phyloP scores from a whole-genome alignment of 768 basidiomycete species.

The Lentinus tigrinus region DNA sequence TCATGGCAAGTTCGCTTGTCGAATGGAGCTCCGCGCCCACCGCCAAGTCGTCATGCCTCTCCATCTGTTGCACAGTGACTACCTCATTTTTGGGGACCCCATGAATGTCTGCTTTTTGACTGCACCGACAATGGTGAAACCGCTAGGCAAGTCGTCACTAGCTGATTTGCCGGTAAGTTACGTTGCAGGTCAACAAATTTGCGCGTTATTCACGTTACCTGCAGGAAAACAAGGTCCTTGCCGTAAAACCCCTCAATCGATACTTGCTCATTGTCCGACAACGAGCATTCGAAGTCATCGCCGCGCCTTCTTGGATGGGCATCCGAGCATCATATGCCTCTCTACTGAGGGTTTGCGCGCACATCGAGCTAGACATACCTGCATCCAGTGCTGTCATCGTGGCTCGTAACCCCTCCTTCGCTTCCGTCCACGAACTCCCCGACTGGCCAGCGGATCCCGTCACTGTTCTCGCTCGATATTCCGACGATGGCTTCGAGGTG shows the following conservation, averaged over 20 bases:
- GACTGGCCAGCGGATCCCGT: constrained; percentile 33
- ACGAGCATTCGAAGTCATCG: constrained; percentile 24
- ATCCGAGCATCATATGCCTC: constrained; percentile 6
- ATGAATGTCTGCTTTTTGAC: constrained; percentile 20
- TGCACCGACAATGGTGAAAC: constrained; percentile 10
- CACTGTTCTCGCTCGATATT: constrained; percentile 29
- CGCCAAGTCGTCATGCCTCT: constrained; percentile 17
- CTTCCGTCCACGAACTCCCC: constrained; percentile 17
- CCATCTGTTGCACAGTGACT: constrained; percentile 22
- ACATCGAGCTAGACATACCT: constrained; percentile 20
- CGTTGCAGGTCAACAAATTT: not conserved
- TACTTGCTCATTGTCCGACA: constrained; percentile 30
- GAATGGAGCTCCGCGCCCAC: constrained; percentile 16
- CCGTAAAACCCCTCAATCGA: constrained; percentile 27
- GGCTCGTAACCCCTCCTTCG: constrained; percentile 14
- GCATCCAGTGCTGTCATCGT: constrained; percentile 30
- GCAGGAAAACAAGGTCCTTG: constrained; percentile 23
- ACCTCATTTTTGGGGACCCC: constrained; percentile 22
- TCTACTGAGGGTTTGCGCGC: constrained; percentile 6
- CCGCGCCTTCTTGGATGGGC: constrained; percentile 19
- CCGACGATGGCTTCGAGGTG: constrained; percentile 23
- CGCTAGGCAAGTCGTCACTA: constrained; percentile 4
- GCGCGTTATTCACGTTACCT: not conserved
- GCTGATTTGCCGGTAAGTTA: constrained; percentile 12
- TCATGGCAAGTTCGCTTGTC: constrained; percentile 27